Evolutionary conservation across 2,329 filamentous ascomycete species (phyloP).

Genomic region (Sphaerostilbella broomeana): DNA sequence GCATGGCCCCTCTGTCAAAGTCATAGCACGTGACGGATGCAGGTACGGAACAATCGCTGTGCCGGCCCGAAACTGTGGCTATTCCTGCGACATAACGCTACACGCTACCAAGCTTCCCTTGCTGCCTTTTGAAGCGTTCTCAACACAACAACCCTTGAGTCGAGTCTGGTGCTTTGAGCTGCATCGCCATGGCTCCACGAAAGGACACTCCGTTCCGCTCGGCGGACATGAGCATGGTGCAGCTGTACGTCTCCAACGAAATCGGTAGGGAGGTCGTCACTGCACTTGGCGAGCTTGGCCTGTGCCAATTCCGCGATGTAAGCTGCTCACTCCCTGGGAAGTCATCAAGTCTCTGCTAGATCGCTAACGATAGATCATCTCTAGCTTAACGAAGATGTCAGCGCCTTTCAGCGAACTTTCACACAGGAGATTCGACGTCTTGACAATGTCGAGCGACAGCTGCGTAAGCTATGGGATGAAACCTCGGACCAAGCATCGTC

Average conservation of each 20-base stretch:
- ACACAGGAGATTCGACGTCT: constrained; percentile 95
- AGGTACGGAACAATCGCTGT: constrained; percentile 21
- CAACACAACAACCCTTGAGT: constrained; percentile 22
- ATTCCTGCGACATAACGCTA: constrained; percentile 13
- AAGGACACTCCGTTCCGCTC: constrained; percentile 98
- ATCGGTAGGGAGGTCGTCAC: constrained; percentile 97
- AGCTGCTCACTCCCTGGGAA: constrained; percentile 29
- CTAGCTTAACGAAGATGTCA: constrained; percentile 86
- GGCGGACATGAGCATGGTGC: constrained; percentile 99
- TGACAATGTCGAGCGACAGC: constrained; percentile 96
- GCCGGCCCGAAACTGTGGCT: constrained; percentile 13
- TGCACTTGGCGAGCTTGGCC: constrained; percentile 88
- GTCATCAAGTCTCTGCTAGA: constrained; percentile 2
- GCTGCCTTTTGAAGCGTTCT: constrained; percentile 24
- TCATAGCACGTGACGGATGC: constrained; percentile 21
- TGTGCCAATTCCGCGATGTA: constrained; percentile 97
- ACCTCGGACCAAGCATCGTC: not conserved
- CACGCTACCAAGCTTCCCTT: constrained; percentile 20
- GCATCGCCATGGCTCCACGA: constrained; percentile 52
- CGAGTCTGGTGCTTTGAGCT: constrained; percentile 25
- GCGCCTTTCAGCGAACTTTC: constrained; percentile 93
- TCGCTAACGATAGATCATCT: constrained; percentile 4
- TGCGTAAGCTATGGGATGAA: constrained; percentile 57
- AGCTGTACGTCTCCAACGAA: constrained; percentile 98
- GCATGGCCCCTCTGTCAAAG: too few species aligned